These are phyloP conservation scores for Isabelozyma rhagii DNA, from an alignment of 805 yeast genomes.

Conservation along the genomic window DNA sequence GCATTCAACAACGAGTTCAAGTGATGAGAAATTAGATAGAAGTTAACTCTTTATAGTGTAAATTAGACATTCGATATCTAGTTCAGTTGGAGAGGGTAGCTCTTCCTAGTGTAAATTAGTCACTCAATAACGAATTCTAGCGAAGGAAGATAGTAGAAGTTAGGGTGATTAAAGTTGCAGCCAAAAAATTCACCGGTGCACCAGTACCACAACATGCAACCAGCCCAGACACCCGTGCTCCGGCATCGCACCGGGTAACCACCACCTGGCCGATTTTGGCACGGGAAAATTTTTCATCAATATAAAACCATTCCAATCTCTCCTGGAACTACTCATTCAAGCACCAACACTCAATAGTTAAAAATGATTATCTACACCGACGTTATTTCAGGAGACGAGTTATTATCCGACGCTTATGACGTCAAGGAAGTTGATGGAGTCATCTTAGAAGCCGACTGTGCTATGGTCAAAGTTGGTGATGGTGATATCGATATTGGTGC, in stretches of 20 bases:
- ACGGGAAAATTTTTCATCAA: constrained; percentile 2
- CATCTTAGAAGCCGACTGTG: constrained; percentile 96
- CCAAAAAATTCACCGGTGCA: too few species aligned
- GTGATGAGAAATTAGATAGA: not conserved
- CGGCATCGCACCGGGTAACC: constrained; percentile 4
- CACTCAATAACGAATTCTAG: too few species aligned
- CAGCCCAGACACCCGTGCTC: not conserved
- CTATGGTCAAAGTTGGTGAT: constrained; percentile 83
- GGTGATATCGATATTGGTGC: constrained; percentile 98
- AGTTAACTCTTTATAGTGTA: not conserved
- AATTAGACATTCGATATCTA: too few species aligned
- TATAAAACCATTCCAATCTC: not conserved
- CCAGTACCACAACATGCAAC: not conserved
- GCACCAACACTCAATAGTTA: constrained; percentile 1
- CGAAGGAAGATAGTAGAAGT: too few species aligned
- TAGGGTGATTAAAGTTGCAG: too few species aligned
- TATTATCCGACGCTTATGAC: constrained; percentile 96
- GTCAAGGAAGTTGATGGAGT: constrained; percentile 80
- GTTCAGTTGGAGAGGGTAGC: too few species aligned
- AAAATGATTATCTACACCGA: constrained; percentile 53
- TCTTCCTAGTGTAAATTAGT: too few species aligned
- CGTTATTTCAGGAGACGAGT: constrained; percentile 91
- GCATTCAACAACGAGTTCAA: constrained; percentile 15
- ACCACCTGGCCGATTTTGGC: not conserved
- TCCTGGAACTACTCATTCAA: not conserved